Percentiles rank a stretch among this genome's conserved stretches.
phyloP scores from a whole-genome alignment of 2,329 filamentous ascomycete species.

The Cercospora beticola region DNA sequence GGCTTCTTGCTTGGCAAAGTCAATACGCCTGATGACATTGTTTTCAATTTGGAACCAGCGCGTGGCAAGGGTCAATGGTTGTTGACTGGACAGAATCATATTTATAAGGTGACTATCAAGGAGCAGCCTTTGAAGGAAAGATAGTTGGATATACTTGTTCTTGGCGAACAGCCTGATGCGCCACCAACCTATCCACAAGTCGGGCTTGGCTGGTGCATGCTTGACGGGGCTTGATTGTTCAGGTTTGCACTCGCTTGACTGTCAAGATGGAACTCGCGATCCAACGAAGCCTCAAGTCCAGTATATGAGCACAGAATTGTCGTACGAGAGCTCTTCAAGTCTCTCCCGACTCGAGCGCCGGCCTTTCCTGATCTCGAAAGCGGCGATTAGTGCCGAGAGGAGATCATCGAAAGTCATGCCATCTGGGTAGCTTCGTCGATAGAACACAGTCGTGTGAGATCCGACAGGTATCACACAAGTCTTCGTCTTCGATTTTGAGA shows the following conservation, averaged over 20 bases:
- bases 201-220: background rate
- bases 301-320: slow-evolving; percentile 27
- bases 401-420: slow-evolving; percentile 29
- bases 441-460: slow-evolving; percentile 21
- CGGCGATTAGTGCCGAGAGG: slow-evolving; percentile 23
- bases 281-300: slow-evolving; percentile 18
- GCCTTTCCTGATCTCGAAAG: slow-evolving; percentile 25
- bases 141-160: background rate
- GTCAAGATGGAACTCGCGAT: background rate
- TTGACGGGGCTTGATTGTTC: background rate
- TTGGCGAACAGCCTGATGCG: background rate
- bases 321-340: slow-evolving; percentile 21
- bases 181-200: background rate
- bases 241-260: background rate
- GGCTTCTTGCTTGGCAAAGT: slow-evolving; percentile 55
- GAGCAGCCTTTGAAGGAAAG: slow-evolving; percentile 9
- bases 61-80: slow-evolving; percentile 24
- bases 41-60: slow-evolving; percentile 29
- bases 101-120: slow-evolving; percentile 28
- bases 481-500: slow-evolving; percentile 23
- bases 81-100: slow-evolving; percentile 24
- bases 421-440: slow-evolving; percentile 23
- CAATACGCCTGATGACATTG: slow-evolving; percentile 33
- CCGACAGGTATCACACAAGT: slow-evolving; percentile 26
- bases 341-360: slow-evolving; percentile 18